Base-by-base conservation (phyloP, 2,329 filamentous ascomycete species). In the Paecilomyces sp. region DNA sequence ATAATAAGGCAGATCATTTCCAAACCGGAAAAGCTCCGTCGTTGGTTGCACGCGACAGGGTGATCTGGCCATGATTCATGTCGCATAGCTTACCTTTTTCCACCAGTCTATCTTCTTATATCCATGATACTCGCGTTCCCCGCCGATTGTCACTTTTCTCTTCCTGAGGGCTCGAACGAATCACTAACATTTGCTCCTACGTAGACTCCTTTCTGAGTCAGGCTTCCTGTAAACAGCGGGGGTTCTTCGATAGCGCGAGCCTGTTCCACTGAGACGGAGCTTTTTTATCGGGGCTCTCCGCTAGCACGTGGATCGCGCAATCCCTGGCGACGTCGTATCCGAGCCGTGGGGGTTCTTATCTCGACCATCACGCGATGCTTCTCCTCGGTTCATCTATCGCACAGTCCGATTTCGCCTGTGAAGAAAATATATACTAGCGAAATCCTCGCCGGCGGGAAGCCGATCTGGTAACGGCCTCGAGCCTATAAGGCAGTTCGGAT, bases 201-300 rank as follows among this genome's bases (percentile, higher is more conserved):
- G 74, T 77, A 78, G 75, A 75, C 71, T 80, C 57, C 70, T 80
- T 51, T 79, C 77, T 60, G 77, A 80, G 68, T 80, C 77, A 56
- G 77, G 77, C 61, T 80, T 80, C 68, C 67, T 80, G 66, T 80
- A 77, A 68, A 64, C 60, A 62, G 64, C 41, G 41, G 36, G 15
- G 41, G 31, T 33, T 33, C 6, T 11, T 47, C 5, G 41, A 47
- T 47, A 18, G 41, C 5, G 4, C n/a, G 9, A 22, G 41, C 15
- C 18, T 22, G n/a, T 18, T n/a, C 36, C 25, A 6, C 13, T 36
- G 13, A 15, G 36, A n/a, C 12, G 36, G 36, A 13, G 36, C 36
- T 11, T 36, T 36, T 5, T 15, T 22, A 22, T 22, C 3, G 36
- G 36, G 8, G 31, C 31, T 33, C 31, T 33, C 47, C 47, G 51